phyloP scores from a whole-genome alignment of 2,329 filamentous ascomycete genomes.

The Berkeleyomyces rouxiae region DNA sequence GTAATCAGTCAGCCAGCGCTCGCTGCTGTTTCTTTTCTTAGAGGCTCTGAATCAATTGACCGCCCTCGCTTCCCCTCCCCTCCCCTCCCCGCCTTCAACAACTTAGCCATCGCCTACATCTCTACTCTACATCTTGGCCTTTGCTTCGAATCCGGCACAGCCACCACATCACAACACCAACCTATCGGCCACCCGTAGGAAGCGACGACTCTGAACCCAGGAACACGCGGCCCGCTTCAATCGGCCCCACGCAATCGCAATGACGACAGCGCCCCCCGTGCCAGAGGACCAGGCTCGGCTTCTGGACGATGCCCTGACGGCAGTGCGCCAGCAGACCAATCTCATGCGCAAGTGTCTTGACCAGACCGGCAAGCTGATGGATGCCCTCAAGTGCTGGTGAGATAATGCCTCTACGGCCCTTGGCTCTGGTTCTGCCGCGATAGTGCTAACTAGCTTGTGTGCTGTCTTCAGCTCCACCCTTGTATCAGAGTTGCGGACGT shows the following conservation, averaged over 20 bases:
- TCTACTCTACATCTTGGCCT: not conserved
- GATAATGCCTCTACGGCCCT: slow-evolving; percentile 18
- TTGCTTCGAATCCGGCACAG: not conserved
- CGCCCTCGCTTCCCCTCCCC: not conserved
- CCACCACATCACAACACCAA: not conserved
- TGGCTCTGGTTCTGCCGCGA: not conserved
- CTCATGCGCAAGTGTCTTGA: slow-evolving; percentile 97
- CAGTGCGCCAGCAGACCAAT: slow-evolving; percentile 90
- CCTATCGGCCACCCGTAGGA: not conserved
- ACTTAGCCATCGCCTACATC: not conserved
- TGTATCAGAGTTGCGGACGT: slow-evolving; percentile 94
- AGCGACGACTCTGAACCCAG: not conserved
- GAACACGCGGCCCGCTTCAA: not conserved
- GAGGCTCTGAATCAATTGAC: not conserved
- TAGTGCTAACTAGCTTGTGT: not conserved
- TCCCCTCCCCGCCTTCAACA: not conserved
- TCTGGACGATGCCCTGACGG: slow-evolving; percentile 89
- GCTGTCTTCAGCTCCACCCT: slow-evolving; percentile 63
- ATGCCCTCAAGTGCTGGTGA: slow-evolving; percentile 98
- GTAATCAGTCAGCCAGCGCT: not conserved
- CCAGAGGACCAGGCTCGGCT: slow-evolving; percentile 76
- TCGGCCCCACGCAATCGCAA: slow-evolving; percentile 15
- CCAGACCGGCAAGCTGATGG: slow-evolving; percentile 96
- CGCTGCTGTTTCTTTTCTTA: not conserved
- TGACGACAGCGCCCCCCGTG: slow-evolving; percentile 38